A percentile compares a stretch with the other conserved stretches of the same genome.
phyloP scores from a whole-genome alignment of 352 stramenopile species.

The Phytophthora pisi region DNA sequence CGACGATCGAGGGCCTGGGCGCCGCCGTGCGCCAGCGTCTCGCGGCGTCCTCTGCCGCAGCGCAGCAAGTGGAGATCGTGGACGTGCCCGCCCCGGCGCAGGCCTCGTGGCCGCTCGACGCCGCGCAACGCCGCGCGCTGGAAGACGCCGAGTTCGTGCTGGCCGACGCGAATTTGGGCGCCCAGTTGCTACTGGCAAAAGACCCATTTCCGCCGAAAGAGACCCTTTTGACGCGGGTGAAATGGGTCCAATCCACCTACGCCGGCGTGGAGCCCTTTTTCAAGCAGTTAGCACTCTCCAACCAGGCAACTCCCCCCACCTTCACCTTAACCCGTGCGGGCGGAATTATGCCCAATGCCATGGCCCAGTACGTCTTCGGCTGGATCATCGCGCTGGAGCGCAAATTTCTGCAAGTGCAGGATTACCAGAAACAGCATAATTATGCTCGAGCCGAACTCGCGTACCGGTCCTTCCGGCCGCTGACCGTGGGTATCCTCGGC shows the following conservation, averaged over 20 bases:
- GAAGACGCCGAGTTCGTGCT: conserved; percentile 40
- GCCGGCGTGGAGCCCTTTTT: conserved; percentile 54
- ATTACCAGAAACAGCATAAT: conserved; percentile 32
- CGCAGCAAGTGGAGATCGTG: conserved; percentile 38
- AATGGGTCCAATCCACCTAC: conserved; percentile 62
- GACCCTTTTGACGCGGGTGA: conserved; percentile 25
- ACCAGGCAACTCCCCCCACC: conserved; percentile 4
- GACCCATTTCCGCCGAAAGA: conserved; percentile 8
- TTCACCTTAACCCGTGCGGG: conserved; percentile 53
- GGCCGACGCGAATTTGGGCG: conserved; percentile 34
- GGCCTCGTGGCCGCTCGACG: conserved; percentile 27
- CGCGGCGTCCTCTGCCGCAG: conserved; percentile 3
- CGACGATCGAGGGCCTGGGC: conserved; percentile 37
- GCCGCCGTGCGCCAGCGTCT: conserved; percentile 35
- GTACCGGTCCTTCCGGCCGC: conserved; percentile 38
- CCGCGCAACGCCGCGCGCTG: conserved; percentile 29
- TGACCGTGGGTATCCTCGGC: conserved; percentile 63
- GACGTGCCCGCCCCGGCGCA: conserved; percentile 30
- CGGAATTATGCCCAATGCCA: conserved; percentile 50
- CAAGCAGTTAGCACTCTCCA: conserved; percentile 12
- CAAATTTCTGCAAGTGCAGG: conserved; percentile 50
- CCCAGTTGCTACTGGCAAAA: conserved; percentile 33
- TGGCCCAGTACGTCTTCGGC: conserved; percentile 60
- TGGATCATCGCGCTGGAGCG: conserved; percentile 42
- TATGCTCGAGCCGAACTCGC: conserved; percentile 36